phyloP scores from a whole-genome alignment of 140 eudicot species.

The Bidens hawaiensis region DNA sequence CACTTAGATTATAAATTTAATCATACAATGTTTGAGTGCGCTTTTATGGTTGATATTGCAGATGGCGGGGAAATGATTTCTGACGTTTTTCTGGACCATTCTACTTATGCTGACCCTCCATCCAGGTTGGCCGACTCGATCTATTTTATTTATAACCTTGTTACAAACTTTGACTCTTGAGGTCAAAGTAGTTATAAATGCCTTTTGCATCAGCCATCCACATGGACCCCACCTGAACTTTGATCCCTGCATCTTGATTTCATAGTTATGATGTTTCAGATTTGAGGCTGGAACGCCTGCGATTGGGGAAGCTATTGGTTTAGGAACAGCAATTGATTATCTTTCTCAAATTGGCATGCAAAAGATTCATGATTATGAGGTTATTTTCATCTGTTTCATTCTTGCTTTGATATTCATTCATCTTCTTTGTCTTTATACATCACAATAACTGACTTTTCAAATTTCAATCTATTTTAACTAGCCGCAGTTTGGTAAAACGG shows the following conservation, averaged over 20 bases:
- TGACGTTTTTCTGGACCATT: slow-evolving; percentile 87
- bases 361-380: slow-evolving; percentile 98
- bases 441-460: not conserved
- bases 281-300: slow-evolving; percentile 99
- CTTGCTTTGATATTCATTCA: not conserved
- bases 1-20: slow-evolving; percentile 1
- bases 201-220: slow-evolving; percentile 2
- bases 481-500: too few species aligned
- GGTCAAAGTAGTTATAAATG: not conserved
- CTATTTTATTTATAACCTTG: not conserved
- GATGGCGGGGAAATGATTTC: slow-evolving; percentile 99
- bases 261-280: slow-evolving; percentile 32
- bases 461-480: too few species aligned
- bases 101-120: slow-evolving; percentile 97
- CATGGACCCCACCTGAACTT: not conserved
- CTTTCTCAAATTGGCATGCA: slow-evolving; percentile 94
- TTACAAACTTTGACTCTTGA: not conserved
- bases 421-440: slow-evolving; percentile 3
- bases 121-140: slow-evolving; percentile 57
- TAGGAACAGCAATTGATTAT: slow-evolving; percentile 96
- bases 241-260: not conserved
- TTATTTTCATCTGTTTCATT: slow-evolving; percentile 6
- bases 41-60: slow-evolving; percentile 26
- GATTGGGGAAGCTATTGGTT: slow-evolving; percentile 96
- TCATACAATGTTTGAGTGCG: not conserved